phyloP scores from a whole-genome alignment of 2,329 filamentous ascomycete species.

The Trichoderma sp. region DNA sequence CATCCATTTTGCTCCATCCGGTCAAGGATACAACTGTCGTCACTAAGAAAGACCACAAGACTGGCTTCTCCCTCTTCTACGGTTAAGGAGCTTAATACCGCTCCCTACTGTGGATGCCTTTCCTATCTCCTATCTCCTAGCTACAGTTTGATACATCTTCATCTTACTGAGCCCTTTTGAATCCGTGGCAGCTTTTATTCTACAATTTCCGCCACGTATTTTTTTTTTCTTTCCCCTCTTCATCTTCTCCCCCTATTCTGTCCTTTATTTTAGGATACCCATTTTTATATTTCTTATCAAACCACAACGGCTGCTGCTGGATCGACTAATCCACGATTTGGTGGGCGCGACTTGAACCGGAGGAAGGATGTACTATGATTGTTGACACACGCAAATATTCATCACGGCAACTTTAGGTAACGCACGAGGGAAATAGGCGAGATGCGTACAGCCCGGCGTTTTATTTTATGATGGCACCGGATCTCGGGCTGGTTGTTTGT shows the following conservation, averaged over 20 bases:
- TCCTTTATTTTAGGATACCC: slow-evolving; percentile 18
- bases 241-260: background rate
- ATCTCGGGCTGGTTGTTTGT: background rate
- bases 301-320: background rate
- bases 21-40: slow-evolving; percentile 56
- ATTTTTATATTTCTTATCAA: slow-evolving; percentile 3
- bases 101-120: background rate
- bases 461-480: slow-evolving; percentile 10
- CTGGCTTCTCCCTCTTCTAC: slow-evolving; percentile 38
- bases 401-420: slow-evolving; percentile 22
- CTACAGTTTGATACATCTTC: background rate
- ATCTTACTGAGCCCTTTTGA: background rate
- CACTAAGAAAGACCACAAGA: slow-evolving; percentile 43
- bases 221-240: background rate
- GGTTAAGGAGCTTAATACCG: slow-evolving; percentile 28
- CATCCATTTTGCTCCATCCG: slow-evolving; percentile 57
- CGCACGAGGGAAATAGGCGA: slow-evolving; percentile 21
- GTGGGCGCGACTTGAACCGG: slow-evolving; percentile 1
- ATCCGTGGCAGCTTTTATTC: background rate
- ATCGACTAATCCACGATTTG: background rate
- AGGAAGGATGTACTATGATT: slow-evolving; percentile 24
- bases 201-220: background rate
- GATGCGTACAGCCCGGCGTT: slow-evolving; percentile 29
- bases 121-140: background rate
- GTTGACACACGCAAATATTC: slow-evolving; percentile 19